Conservation (phyloP, 495 filamentous ascomycete species). For the Penicillium steckii region DNA sequence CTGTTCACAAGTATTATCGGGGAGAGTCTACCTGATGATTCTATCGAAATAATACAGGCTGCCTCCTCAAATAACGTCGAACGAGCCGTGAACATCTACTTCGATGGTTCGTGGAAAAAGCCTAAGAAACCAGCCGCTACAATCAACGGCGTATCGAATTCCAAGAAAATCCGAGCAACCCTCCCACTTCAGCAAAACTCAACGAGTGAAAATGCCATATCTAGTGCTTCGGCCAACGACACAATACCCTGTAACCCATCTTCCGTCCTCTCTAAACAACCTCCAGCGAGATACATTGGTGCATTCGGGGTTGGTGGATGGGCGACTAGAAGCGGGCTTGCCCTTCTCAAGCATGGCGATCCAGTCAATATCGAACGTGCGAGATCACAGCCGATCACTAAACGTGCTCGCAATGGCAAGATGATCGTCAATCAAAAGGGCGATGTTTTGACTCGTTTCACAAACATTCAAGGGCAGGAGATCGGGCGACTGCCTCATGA, state of each 20-base stretch:
- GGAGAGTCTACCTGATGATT: conserved; percentile 52
- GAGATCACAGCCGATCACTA: conserved; percentile 63
- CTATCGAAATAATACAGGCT: conserved; percentile 51
- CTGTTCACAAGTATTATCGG: conserved; percentile 72
- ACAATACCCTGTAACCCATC: conserved; percentile 1
- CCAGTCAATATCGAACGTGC: conserved; percentile 81
- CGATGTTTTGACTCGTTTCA: conserved; percentile 94
- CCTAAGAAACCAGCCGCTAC: conserved; percentile 10
- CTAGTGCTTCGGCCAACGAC: neutral
- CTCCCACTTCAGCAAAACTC: conserved; percentile 3
- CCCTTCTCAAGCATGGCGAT: conserved; percentile 74
- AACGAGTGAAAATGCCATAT: neutral
- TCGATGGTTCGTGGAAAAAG: conserved; percentile 88
- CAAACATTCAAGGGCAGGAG: conserved; percentile 74
- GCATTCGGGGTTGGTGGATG: conserved; percentile 90
- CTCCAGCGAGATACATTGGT: conserved; percentile 75
- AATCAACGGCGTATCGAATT: neutral
- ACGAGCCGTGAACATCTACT: conserved; percentile 78
- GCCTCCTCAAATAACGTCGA: conserved; percentile 63
- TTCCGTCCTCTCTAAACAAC: conserved; percentile 42
- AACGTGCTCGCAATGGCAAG: conserved; percentile 49
- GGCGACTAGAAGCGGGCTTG: conserved; percentile 81
- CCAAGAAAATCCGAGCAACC: conserved; percentile 10
- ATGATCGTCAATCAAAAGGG: conserved; percentile 54
- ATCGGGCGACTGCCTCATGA: conserved; percentile 89